Percentiles rank a stretch among this genome's conserved stretches.
Evolutionary conservation across 345 rosid genomes (phyloP).

Genomic region (Cardamine resedifolia): DNA sequence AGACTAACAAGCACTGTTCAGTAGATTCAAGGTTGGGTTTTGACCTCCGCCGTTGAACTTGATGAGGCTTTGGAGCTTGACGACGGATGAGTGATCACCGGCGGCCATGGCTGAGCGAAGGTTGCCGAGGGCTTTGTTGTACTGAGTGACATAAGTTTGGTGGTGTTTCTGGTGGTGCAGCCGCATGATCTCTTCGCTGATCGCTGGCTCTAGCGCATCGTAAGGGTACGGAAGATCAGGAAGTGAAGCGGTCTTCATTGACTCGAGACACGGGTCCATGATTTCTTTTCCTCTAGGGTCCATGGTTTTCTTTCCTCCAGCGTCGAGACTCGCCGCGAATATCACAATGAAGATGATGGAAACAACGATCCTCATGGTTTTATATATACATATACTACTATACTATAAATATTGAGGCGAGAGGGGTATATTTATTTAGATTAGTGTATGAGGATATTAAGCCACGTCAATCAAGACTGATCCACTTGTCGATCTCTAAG

Average conservation of each 20-base stretch:
- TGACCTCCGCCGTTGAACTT: conserved; percentile 97
- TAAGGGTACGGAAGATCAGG: conserved; percentile 93
- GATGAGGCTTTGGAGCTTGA: conserved; percentile 75
- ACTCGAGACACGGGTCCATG: conserved; percentile 36
- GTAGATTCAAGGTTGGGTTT: background rate
- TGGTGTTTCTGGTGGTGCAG: conserved; percentile 97
- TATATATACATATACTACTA: background rate
- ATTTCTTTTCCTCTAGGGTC: background rate
- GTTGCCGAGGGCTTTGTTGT: conserved; percentile 70
- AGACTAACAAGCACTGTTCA: background rate
- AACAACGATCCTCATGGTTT: conserved; percentile 17
- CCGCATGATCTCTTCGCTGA: conserved; percentile 92
- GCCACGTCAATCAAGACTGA: conserved; percentile 7
- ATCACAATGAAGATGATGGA: background rate
- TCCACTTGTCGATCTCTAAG: conserved; percentile 23
- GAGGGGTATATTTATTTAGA: background rate
- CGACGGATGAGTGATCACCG: conserved; percentile 67
- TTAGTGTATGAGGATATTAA: background rate
- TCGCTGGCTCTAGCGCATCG: conserved; percentile 82
- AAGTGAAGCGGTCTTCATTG: conserved; percentile 59
- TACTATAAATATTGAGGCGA: background rate
- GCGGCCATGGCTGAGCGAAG: conserved; percentile 64
- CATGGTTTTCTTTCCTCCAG: background rate
- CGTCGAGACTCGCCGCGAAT: conserved; percentile 1
- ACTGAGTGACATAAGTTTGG: conserved; percentile 79